Percentiles rank a stretch among this genome's conserved stretches.
Evolutionary conservation across 108 stramenopile species (phyloP).

Genomic region (Cyclotella choctawhatcheeana): DNA sequence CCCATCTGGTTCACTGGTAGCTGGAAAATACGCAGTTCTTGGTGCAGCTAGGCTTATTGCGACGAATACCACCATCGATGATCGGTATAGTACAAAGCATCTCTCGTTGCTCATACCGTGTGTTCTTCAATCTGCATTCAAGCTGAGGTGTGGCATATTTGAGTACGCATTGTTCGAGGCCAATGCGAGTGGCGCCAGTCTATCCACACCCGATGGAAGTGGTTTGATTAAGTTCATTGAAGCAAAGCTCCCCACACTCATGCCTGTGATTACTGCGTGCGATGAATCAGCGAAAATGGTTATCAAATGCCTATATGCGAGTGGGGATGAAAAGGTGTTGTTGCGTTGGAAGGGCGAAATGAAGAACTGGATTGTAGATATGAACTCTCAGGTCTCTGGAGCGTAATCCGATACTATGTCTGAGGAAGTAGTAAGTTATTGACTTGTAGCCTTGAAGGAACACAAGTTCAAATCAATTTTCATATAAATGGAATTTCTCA

Average conservation of each 20-base stretch:
- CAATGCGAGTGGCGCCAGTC: slow-evolving; percentile 9
- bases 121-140: slow-evolving; percentile 47
- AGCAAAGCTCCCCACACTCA: slow-evolving; percentile 16
- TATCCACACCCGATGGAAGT: slow-evolving; percentile 30
- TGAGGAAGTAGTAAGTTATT: neutral
- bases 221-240: slow-evolving; percentile 26
- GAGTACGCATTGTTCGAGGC: slow-evolving; percentile 33
- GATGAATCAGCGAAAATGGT: slow-evolving; percentile 46
- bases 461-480: too few species aligned
- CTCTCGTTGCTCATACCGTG: slow-evolving; percentile 41
- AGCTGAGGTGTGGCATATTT: slow-evolving; percentile 37
- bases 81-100: slow-evolving; percentile 18
- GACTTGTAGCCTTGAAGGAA: too few species aligned
- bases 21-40: slow-evolving; percentile 29
- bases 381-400: slow-evolving; percentile 19
- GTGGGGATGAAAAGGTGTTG: slow-evolving; percentile 37
- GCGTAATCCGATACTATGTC: too few species aligned
- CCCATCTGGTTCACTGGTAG: slow-evolving; percentile 34
- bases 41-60: slow-evolving; percentile 36
- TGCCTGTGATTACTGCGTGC: slow-evolving; percentile 30
- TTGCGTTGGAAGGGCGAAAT: slow-evolving; percentile 49
- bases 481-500: too few species aligned
- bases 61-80: slow-evolving; percentile 18
- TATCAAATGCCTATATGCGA: slow-evolving; percentile 20
- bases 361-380: slow-evolving; percentile 36